Base-by-base conservation (phyloP, 2,329 filamentous ascomycete species). In the Fusarium xyrophilum region DNA sequence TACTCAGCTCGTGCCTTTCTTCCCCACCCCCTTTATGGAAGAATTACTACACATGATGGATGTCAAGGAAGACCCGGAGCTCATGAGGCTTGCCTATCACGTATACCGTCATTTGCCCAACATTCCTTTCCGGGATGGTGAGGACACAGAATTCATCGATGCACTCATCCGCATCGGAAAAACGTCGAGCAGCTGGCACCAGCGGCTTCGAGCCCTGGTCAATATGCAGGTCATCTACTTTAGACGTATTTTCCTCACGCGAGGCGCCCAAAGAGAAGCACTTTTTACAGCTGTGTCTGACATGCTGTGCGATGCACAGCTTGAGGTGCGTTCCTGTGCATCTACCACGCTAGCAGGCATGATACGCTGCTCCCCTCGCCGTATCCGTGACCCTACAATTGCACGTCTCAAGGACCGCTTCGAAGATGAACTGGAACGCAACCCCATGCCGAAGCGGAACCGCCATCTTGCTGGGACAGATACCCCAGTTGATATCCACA, bases 201-300 rank as follows among this genome's bases (percentile, higher is more conserved):
- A 99, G 81, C 91, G 96, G 47, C 85, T 99, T 39, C 89, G 96
- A 28, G 93, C 97, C 43, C 88, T 99, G 71, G 94, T 99, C 81
- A 98, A 98, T 80, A 97, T 99, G 84, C 96, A 99, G 76, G 95
- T 98, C 69, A 91, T 99, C 73, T 99, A 97, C 83, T 99, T 98
- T 88, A 91, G 96, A 52, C 92, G 95, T 28, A 86, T 99, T 38
- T 99, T 99, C 84, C 83, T 98, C 30, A 92, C 96, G 70, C 87
- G 89, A 33, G 83, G 86, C 10, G 81, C 86, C 11, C 91, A 97
- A 77, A 91, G 96, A 56, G 86, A 93, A 72, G 86, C 88, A 35
- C 87, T 99, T 19, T 97, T 98, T 76, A 89, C 91, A 44, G 96
- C 94, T 57, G 94, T 99, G n/a, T 93, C 94, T 40, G 92, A 91